Conservation (phyloP, 805 yeast genomes). For the Sugiyamaella marilandica region DNA sequence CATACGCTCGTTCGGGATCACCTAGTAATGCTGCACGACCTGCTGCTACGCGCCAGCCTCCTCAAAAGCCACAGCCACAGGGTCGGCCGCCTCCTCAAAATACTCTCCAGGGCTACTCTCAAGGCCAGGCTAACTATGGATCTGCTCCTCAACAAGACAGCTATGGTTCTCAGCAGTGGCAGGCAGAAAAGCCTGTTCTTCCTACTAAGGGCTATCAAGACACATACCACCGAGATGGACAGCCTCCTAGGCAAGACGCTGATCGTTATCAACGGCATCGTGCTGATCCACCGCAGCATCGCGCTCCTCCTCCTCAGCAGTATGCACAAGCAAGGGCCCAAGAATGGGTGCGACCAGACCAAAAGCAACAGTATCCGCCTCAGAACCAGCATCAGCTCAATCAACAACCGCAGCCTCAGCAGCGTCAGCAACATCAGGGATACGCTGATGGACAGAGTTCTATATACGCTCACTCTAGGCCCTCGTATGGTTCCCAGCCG, state of each 20-base stretch:
- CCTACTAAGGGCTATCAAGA: too few species aligned
- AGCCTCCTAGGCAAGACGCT: too few species aligned
- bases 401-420: not conserved
- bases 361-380: not conserved
- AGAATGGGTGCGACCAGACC: not conserved
- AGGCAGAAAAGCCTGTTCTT: conserved; percentile 3
- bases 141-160: not conserved
- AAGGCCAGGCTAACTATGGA: not conserved
- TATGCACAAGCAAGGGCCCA: conserved; percentile 4
- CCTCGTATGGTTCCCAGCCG: conserved; percentile 12
- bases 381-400: not conserved
- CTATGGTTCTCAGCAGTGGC: conserved; percentile 6
- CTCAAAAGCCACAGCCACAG: not conserved
- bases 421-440: not conserved
- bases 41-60: conserved; percentile 1
- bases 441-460: not conserved
- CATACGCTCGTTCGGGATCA: not conserved
- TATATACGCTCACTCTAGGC: not conserved
- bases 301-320: conserved; percentile 8
- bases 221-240: too few species aligned
- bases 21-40: not conserved
- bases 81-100: not conserved
- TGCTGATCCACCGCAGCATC: not conserved
- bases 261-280: not conserved
- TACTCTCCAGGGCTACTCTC: not conserved